Evolutionary conservation across 768 basidiomycete species (phyloP), one percentile per base, ranked within the genome.

Genomic region (Amanita subjunquillea): DNA sequence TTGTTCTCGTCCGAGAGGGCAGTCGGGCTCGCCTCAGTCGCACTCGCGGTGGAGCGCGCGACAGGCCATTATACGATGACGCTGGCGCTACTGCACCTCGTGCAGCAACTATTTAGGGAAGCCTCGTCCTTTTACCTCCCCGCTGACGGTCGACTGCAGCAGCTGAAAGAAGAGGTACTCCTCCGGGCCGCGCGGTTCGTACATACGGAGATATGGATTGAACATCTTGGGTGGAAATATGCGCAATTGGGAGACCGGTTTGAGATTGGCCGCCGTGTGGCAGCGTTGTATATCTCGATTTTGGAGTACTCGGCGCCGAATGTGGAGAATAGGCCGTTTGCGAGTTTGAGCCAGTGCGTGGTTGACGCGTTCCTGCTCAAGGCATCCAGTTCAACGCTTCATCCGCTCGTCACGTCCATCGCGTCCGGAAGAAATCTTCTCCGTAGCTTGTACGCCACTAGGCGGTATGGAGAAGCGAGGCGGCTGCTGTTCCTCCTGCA

Each of bases 181-280:
- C 68, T 87, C 45, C 81, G 88, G 32, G 91, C 88, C 0, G 73
- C 82, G 10, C 74, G 74, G 4, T 91, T 93, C 56, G 77, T 94
- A 7, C 89, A 92, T 59, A 78, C 80, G 6, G 88, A 94, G 63
- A 82, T 95, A 17, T 97, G 93, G 93, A 78, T 85, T 0, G 85
- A 87, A 58, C 87, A 91, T 64, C 63, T 82, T 37, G 79, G 82
- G 2, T 97, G 93, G 93, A 87, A 88, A 63, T 96, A 92, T 57
- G 71, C 73, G 3, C 84, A 85, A 51, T 72, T 93, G 10, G 84
- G 85, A 4, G 87, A 91, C 61, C 77, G 87, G 37, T 94, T 90
- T 60, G 87, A 91, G 68, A 85, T 97, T 44, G 85, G 85, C 17
- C 72, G 76, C 49, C 71, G 82, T 13, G 72, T 91, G 23, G 76